Evolutionary conservation across 106 monocot species (phyloP), one percentile per base, ranked within the genome.

Genomic region (Dendrobium catenatum): DNA sequence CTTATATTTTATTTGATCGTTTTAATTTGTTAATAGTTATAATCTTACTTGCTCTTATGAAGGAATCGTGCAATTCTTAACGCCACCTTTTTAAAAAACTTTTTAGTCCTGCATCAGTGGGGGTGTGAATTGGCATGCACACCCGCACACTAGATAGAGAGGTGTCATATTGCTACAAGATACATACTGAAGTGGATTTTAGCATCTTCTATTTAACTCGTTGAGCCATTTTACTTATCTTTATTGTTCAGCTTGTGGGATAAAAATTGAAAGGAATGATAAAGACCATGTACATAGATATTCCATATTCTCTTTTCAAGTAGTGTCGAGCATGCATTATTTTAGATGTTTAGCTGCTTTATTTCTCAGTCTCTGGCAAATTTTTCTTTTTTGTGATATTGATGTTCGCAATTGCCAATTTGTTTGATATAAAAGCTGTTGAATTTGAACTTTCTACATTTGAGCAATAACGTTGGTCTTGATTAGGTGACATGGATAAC

Each of bases 401-500:
- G 61, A 4, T 61, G 20, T 24, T 61, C 61, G n/a, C 42, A 17
- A 40, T 51, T 51, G 51, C 51, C 10, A 17, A 74, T 41, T 15
- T 20, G 55, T 54, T 74, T 75, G 37, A 47, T 51, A 74, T 64
- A 80, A 20, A 19, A 74, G 68, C 42, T 55, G 33, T 42, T 37
- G 51, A 51, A 9, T 81, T 77, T 64, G 19, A 67, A 78, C 70
- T 79, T n/a, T 51, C 51, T 51, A 51, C 49, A 72, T n/a, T 82
- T 80, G 31, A 76, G 76, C 75, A 66, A 72, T 75, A 29, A n/a
- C 56, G n/a, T 79, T 77, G 76, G 44, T 76, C 54, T 80, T 24
- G 31, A 42, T 31, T 85, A 97, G 96, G 88, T 85, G 37, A 89
- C 87, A 44, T 92, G 94, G 94, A 84, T 92, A 59, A 94, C 94